Percentiles rank a stretch among this genome's conserved stretches.
Evolutionary conservation across 2,329 filamentous ascomycete species (phyloP).

Genomic region (Diplodia seriata): DNA sequence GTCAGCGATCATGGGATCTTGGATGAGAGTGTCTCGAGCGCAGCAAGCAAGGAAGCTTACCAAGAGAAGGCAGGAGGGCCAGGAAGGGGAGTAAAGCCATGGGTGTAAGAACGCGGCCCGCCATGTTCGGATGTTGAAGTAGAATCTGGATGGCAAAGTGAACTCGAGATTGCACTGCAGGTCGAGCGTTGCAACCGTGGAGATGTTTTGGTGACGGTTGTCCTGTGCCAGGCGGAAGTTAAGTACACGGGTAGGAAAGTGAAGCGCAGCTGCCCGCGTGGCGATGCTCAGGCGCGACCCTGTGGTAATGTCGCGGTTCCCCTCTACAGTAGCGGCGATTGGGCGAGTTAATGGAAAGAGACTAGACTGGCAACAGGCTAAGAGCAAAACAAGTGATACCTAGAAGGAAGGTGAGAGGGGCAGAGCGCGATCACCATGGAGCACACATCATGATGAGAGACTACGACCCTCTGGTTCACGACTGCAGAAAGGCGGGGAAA

Average conservation of each 20-base stretch:
- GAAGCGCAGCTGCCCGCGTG: conserved; percentile 4
- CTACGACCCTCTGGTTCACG: background rate
- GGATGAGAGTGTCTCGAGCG: background rate
- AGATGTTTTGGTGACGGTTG: background rate
- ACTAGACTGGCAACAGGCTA: too few relatives aligned
- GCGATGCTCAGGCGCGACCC: background rate
- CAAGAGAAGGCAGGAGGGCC: background rate
- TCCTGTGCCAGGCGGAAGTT: background rate
- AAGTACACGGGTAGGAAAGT: background rate
- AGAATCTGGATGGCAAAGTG: background rate
- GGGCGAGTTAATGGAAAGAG: background rate
- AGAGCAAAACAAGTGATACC: background rate
- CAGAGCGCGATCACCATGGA: background rate
- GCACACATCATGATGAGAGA: background rate
- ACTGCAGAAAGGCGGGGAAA: conserved; percentile 22
- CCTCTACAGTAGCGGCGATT: background rate
- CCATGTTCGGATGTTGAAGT: conserved; percentile 7
- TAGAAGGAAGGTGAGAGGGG: background rate
- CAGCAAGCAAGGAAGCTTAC: background rate
- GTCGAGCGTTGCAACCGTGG: background rate
- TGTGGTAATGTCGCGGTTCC: background rate
- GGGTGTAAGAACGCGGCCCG: background rate
- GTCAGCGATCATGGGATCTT: background rate
- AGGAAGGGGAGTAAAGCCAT: background rate
- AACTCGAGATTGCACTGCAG: background rate